Evolutionary conservation across 495 filamentous ascomycete genomes (phyloP).

Genomic region (Terfezia boudieri): DNA sequence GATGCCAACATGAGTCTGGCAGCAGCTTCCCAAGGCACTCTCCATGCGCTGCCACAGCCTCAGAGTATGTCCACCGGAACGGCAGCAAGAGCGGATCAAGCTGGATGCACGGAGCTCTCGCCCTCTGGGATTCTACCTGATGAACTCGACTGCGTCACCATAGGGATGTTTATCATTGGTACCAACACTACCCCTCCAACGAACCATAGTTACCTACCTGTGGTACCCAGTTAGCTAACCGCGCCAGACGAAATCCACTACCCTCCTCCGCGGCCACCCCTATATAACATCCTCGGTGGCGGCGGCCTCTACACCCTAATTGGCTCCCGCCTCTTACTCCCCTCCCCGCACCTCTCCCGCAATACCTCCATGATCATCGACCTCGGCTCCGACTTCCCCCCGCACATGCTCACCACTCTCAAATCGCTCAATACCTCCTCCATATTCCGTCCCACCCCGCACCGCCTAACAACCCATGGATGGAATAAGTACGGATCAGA

Average conservation of each 20-base stretch:
- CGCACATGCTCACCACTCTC: slow-evolving; percentile 18
- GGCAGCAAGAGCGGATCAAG: no score
- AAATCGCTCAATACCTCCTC: slow-evolving; percentile 16
- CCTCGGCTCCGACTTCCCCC: slow-evolving; percentile 21
- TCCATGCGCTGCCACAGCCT: no score
- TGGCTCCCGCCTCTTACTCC: slow-evolving; percentile 19
- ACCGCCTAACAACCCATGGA: slow-evolving; percentile 14
- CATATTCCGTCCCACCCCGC: slow-evolving; percentile 8
- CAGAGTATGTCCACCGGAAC: no score
- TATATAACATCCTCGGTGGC: slow-evolving; percentile 17
- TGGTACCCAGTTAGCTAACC: neutral
- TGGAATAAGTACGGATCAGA: slow-evolving; percentile 6
- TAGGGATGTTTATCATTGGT: slow-evolving; percentile 18
- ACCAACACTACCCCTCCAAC: neutral
- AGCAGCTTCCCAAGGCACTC: no score
- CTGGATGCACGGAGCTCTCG: no score
- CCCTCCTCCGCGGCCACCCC: slow-evolving; percentile 1
- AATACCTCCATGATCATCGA: slow-evolving; percentile 24
- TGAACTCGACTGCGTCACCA: slow-evolving; percentile 25
- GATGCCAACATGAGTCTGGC: no score
- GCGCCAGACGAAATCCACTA: slow-evolving; percentile 7
- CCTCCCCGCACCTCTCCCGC: slow-evolving; percentile 22
- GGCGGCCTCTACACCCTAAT: slow-evolving; percentile 24
- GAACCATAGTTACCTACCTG: slow-evolving; percentile 5
- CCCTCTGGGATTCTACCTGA: no score